Percentiles rank a stretch among this genome's conserved stretches.
Conservation (phyloP, 208 protist species). For the Leishmania lainsoni region DNA sequence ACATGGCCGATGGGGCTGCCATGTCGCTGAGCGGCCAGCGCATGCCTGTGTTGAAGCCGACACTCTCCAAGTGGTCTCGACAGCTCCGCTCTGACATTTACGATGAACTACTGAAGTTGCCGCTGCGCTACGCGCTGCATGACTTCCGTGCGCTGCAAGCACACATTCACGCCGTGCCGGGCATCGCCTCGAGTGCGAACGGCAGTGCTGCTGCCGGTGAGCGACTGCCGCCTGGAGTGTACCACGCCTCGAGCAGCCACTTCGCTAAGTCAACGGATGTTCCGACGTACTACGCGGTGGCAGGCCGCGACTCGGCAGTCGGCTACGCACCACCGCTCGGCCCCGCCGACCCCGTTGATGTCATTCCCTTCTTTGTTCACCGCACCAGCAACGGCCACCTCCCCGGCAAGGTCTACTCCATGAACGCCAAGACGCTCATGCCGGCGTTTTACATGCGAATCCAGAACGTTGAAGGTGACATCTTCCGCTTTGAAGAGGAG, state of each 20-base stretch:
- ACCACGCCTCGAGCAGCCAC: neutral
- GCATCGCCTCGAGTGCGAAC: neutral
- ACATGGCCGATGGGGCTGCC: conserved; percentile 21
- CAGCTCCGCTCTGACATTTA: conserved; percentile 78
- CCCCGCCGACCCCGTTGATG: conserved; percentile 73
- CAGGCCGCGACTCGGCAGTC: conserved; percentile 53
- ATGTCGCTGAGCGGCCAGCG: conserved; percentile 31
- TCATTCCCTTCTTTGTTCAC: conserved; percentile 86
- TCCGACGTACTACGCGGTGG: conserved; percentile 44
- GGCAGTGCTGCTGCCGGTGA: neutral
- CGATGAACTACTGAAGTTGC: conserved; percentile 88
- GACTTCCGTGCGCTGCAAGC: conserved; percentile 60
- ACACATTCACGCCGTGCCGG: conserved; percentile 38
- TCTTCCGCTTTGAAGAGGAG: conserved; percentile 89
- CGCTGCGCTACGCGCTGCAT: conserved; percentile 80
- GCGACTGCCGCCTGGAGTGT: conserved; percentile 30
- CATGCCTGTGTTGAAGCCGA: conserved; percentile 28
- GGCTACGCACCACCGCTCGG: conserved; percentile 82
- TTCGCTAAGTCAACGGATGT: neutral
- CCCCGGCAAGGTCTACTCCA: conserved; percentile 72
- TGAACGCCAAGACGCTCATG: conserved; percentile 76
- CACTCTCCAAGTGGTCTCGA: conserved; percentile 54
- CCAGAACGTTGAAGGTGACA: conserved; percentile 70
- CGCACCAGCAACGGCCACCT: conserved; percentile 77
- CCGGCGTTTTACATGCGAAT: conserved; percentile 76